Evolutionary conservation across 495 filamentous ascomycete species (phyloP).

Genomic region (Penicillium samsonianum): DNA sequence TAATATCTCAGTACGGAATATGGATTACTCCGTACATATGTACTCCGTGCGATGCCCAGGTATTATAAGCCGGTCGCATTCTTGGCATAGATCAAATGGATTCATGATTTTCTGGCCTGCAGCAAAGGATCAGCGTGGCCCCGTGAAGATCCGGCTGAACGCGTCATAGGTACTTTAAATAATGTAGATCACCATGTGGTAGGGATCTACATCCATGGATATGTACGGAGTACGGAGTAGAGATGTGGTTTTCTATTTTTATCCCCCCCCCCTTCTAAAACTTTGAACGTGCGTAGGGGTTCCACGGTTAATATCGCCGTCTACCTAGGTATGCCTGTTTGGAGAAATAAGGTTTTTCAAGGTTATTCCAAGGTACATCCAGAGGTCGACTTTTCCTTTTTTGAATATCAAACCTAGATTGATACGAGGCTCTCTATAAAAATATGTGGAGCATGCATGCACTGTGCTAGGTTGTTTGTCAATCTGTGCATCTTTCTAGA

Average conservation of each 20-base stretch:
- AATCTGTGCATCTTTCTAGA: too few relatives aligned
- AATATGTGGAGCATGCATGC: too few relatives aligned
- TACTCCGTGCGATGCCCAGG: not conserved
- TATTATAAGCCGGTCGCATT: not conserved
- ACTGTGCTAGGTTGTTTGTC: too few relatives aligned
- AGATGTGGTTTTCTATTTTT: not conserved
- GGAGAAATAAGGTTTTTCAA: constrained; percentile 1
- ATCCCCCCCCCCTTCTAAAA: not conserved
- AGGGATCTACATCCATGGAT: too few relatives aligned
- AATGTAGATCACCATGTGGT: constrained; percentile 9
- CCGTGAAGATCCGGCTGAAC: constrained; percentile 3
- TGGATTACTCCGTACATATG: not conserved
- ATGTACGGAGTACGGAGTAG: too few relatives aligned
- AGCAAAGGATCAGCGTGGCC: constrained; percentile 3
- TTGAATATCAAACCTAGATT: too few relatives aligned
- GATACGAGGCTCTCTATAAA: too few relatives aligned
- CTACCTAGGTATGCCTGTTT: not conserved
- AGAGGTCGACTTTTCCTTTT: too few relatives aligned
- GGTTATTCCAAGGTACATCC: too few relatives aligned
- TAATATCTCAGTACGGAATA: not conserved
- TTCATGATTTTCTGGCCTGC: not conserved
- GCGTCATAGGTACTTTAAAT: not conserved
- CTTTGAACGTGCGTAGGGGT: not conserved
- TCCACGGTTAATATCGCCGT: not conserved
- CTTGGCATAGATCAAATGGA: constrained; percentile 12